Percentiles rank a stretch among this genome's conserved stretches.
Conservation (phyloP, 306 rosid genomes). For the Cyamopsis tetragonoloba region DNA sequence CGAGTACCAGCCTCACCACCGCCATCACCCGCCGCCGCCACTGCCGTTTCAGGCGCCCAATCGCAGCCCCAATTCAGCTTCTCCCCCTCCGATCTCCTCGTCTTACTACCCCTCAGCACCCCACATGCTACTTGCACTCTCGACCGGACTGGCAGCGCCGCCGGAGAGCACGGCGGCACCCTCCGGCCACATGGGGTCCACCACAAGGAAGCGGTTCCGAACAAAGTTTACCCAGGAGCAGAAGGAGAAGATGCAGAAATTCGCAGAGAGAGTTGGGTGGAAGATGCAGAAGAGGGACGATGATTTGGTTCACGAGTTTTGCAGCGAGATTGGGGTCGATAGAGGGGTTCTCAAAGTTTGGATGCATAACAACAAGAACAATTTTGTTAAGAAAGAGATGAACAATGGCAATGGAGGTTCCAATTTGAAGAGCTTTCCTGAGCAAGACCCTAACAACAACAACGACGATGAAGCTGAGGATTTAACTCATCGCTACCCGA, state of each 20-base stretch:
- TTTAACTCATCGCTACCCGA: slow-evolving; percentile 28
- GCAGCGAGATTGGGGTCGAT: slow-evolving; percentile 64
- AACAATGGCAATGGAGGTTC: slow-evolving; percentile 7
- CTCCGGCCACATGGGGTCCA: neutral
- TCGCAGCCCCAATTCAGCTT: slow-evolving; percentile 78
- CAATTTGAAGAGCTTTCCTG: neutral
- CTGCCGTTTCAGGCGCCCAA: neutral
- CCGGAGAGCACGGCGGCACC: slow-evolving; percentile 42
- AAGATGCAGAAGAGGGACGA: slow-evolving; percentile 91
- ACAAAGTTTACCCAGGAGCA: slow-evolving; percentile 80
- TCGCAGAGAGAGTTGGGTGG: slow-evolving; percentile 87
- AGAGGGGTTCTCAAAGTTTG: slow-evolving; percentile 81
- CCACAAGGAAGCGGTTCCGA: slow-evolving; percentile 56
- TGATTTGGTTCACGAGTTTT: slow-evolving; percentile 50
- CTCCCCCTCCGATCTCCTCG: slow-evolving; percentile 98
- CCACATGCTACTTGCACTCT: slow-evolving; percentile 84
- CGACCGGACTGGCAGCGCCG: slow-evolving; percentile 39
- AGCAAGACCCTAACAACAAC: slow-evolving; percentile 24
- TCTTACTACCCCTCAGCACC: slow-evolving; percentile 95
- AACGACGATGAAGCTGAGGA: neutral
- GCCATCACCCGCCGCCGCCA: slow-evolving; percentile 64
- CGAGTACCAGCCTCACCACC: slow-evolving; percentile 87
- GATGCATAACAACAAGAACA: slow-evolving; percentile 98
- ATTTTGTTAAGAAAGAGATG: slow-evolving; percentile 41
- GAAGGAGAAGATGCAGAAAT: slow-evolving; percentile 83